Percentiles rank a stretch among this genome's conserved stretches.
These are phyloP conservation scores for Hymenoscyphus infarciens DNA, from an alignment of 2,329 filamentous ascomycete genomes.

Conservation along the genomic window DNA sequence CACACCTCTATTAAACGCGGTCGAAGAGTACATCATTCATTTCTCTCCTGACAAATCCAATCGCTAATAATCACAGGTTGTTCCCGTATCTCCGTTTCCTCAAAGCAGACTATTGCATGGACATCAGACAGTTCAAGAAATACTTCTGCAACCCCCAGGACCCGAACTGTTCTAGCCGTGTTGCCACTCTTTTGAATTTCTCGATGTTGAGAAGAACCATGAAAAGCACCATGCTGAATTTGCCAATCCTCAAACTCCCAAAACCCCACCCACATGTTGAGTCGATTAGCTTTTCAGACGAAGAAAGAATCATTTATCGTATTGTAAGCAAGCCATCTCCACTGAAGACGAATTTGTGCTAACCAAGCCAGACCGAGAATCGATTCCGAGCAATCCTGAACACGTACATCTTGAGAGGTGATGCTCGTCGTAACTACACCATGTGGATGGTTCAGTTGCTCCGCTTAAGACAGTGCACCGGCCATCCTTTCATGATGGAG, in stretches of 20 bases:
- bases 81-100: constrained; percentile 36
- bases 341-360: neutral
- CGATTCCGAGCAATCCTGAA: constrained; percentile 32
- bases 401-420: constrained; percentile 22
- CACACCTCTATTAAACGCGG: constrained; percentile 31
- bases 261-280: constrained; percentile 42
- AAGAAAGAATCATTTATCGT: constrained; percentile 53
- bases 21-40: constrained; percentile 30
- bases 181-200: constrained; percentile 26
- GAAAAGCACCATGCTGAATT: constrained; percentile 48
- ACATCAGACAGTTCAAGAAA: constrained; percentile 29
- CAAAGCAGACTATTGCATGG: constrained; percentile 29
- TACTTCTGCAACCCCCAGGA: constrained; percentile 32
- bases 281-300: constrained; percentile 46
- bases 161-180: constrained; percentile 22
- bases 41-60: neutral
- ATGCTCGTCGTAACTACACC: constrained; percentile 24
- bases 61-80: constrained; percentile 21
- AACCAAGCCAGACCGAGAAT: constrained; percentile 35
- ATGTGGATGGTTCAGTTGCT: constrained; percentile 34
- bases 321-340: constrained; percentile 43
- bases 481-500: constrained; percentile 35
- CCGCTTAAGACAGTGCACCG: constrained; percentile 33
- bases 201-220: constrained; percentile 56
- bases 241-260: constrained; percentile 53